These are phyloP conservation scores for Limnanthes douglasii DNA, from an alignment of 345 rosid species.

Conservation along the genomic window DNA sequence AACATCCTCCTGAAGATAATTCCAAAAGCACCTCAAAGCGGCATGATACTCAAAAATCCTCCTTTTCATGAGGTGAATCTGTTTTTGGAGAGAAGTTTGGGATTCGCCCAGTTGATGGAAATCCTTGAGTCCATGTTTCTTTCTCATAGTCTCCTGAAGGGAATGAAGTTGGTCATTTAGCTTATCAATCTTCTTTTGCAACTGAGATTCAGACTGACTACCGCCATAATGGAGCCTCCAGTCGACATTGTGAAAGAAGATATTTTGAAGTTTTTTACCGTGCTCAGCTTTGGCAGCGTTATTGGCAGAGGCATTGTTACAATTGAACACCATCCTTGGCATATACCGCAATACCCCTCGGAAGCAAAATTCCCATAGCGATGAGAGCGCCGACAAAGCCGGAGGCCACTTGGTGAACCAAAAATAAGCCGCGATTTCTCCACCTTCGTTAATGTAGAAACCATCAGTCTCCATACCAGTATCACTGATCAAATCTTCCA, in stretches of 20 bases:
- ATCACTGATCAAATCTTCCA: too few relatives aligned
- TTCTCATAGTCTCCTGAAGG: constrained; percentile 1
- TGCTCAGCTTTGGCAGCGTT: constrained; percentile 24
- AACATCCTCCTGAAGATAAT: constrained; percentile 20
- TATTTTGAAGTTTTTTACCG: constrained; percentile 14
- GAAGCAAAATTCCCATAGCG: constrained; percentile 32
- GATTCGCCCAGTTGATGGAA: constrained; percentile 8
- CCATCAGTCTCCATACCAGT: too few relatives aligned
- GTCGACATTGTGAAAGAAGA: constrained; percentile 22
- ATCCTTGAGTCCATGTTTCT: neutral
- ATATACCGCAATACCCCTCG: constrained; percentile 13
- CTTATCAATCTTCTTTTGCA: constrained; percentile 12
- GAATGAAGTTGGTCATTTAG: constrained; percentile 14
- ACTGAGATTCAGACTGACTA: too few relatives aligned
- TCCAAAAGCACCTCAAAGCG: constrained; percentile 35
- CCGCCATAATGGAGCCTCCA: constrained; percentile 27
- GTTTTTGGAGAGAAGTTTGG: constrained; percentile 19
- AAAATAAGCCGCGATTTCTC: constrained; percentile 22
- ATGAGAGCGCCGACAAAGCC: constrained; percentile 21
- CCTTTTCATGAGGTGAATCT: constrained; percentile 20
- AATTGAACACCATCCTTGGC: constrained; percentile 17
- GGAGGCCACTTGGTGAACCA: constrained; percentile 24
- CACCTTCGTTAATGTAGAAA: too few relatives aligned
- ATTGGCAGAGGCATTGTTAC: constrained; percentile 21
- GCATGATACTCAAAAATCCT: constrained; percentile 37